Evolutionary conservation across 2,329 filamentous ascomycete species (phyloP), one percentile per base, ranked within the genome.

Genomic region (Daldinia sp.): DNA sequence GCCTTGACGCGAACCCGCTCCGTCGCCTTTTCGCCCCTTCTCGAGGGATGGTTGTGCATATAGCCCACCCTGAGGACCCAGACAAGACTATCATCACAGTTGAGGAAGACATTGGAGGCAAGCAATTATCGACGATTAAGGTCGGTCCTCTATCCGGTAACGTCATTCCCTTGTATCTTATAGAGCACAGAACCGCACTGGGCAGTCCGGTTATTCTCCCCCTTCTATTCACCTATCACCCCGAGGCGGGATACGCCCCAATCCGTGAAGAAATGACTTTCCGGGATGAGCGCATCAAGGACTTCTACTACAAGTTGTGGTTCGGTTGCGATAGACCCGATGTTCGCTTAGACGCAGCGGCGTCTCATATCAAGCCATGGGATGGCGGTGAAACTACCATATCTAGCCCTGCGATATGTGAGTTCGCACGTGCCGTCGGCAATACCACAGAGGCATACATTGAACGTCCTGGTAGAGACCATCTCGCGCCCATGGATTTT

Each of bases 291-390:
- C 92, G 93, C 72, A 98, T 98, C 86, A 98, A 98, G 85, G 92
- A 97, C 81, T 98, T 98, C 80, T 98, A 98, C 86, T 98, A 97
- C 88, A 90, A 91, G 74, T 90, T 96, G 73, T 98, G 95, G 95
- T 98, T 98, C 73, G 95, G 93, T 12, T 44, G 42, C 20, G 65
- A 63, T 41, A 61, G 64, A 18, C 58, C 61, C 10, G 23, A 48
- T 2, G 23, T 18, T 4, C 44, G 50, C 18, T 33, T 48, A n/a
- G 62, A 67, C 26, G 56, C 59, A 9, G 55, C 41, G 6, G 39
- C 23, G 18, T 44, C 65, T 42, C 46, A 63, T 44, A 65, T 28
- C 9, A 61, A 35, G 13, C 48, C 59, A 7, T 70, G 65, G 55
- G 87, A 94, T 70, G 94, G 97, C 77, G 82, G 86, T 48, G 87